Conservation (phyloP, 2,329 filamentous ascomycete genomes). For the Parastagonospora nodorum region DNA sequence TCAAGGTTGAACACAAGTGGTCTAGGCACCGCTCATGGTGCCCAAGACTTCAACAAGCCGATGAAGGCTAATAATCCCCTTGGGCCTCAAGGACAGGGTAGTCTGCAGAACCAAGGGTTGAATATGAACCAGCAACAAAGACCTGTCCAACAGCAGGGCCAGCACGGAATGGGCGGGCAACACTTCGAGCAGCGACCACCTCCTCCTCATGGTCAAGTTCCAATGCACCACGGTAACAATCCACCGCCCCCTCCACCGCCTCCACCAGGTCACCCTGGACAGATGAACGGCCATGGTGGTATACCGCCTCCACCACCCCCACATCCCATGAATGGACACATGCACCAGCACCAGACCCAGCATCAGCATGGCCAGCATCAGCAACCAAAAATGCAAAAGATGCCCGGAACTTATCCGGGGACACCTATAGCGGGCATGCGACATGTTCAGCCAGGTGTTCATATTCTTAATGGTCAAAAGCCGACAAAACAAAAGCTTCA, state of each 20-base stretch:
- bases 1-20: slow-evolving; percentile 1
- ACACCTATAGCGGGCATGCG: slow-evolving; percentile 1
- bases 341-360: slow-evolving; percentile 1
- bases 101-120: slow-evolving; percentile 1
- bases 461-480: slow-evolving; percentile 20
- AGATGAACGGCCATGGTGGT: neutral
- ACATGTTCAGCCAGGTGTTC: slow-evolving; percentile 3
- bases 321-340: neutral
- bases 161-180: slow-evolving; percentile 6
- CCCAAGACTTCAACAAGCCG: slow-evolving; percentile 8
- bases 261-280: slow-evolving; percentile 1
- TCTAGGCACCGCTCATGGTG: neutral
- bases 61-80: slow-evolving; percentile 3
- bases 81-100: slow-evolving; percentile 11
- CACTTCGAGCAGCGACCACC: slow-evolving; percentile 8
- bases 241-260: slow-evolving; percentile 17
- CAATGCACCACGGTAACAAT: slow-evolving; percentile 2
- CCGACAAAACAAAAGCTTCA: slow-evolving; percentile 10
- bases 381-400: slow-evolving; percentile 7
- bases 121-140: slow-evolving; percentile 3
- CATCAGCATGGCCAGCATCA: slow-evolving; percentile 5
- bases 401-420: slow-evolving; percentile 25
- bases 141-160: slow-evolving; percentile 2
- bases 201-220: slow-evolving; percentile 2
- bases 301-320: slow-evolving; percentile 7